Evolutionary conservation across 768 basidiomycete species (phyloP), one percentile per base, ranked within the genome.

Genomic region (Suillus variegatus): DNA sequence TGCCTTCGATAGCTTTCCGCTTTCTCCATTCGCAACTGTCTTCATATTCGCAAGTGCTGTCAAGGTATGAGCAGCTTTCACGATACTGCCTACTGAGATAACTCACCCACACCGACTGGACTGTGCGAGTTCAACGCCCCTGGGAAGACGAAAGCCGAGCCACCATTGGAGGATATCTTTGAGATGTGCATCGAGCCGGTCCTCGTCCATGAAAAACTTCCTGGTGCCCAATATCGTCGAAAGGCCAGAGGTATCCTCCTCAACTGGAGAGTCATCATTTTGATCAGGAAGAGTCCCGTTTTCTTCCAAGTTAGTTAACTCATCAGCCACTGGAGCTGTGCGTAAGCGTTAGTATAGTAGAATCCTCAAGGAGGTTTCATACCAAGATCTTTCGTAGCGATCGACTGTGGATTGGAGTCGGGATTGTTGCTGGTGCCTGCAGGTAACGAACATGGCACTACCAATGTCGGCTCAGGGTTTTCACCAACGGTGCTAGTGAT

Each of bases 1-100:
- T 55, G 3, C 25, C 62, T 35, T 86, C 86, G 64, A 75, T 68
- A 28, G 86, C 87, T 67, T 81, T 82, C 54, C 68, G 64, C 56
- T 79, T 80, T 67, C 92, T 81, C 93, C 93, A 95, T 78, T 95
- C 94, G 71, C 94, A 95, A 14, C 85, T 88, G 3, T 82, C 77
- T 40, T 78, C 77, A 72, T 93, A 95, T 76, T 94, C 92, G 71
- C 93, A 95, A 16, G 83, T 81, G 55, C 90, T 90, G 61, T 5
- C 56, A 47, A 35, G 25, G 6, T 20, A 32, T 13, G 36, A 61
- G 49, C 14, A 55, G 16, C 36, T 32, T 28, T 64, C 64, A 43
- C 25, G 18, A 46, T 63, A 60, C 63, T 1, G 61, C 13, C 54
- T 25, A 56, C 28, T 5, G 40, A 63, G 22, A 22, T 6, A 20